Percentiles rank a stretch among this genome's conserved stretches.
Conservation (phyloP, 208 protist genomes). For the Leishmania aethiopica region DNA sequence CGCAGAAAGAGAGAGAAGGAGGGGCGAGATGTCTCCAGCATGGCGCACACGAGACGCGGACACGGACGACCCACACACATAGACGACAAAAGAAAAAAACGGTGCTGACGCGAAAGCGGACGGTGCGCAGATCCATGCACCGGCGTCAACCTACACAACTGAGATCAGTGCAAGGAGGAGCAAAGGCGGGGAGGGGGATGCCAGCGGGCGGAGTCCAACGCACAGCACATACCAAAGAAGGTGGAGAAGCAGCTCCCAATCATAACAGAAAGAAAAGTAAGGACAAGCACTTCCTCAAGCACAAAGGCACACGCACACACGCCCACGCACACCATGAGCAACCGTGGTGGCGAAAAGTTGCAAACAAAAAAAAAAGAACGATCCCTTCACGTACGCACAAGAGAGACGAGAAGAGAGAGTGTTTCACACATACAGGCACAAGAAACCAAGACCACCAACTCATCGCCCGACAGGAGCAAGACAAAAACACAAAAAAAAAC, state of each 20-base stretch:
- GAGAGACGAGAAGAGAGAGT: not conserved
- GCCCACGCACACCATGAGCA: not conserved
- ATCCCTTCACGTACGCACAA: not conserved
- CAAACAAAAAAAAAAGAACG: not conserved
- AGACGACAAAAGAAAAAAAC: not conserved
- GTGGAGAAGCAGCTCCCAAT: constrained; percentile 6
- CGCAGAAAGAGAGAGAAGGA: not conserved
- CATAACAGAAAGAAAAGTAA: constrained; percentile 15
- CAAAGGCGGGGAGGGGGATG: not conserved
- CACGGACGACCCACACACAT: not conserved
- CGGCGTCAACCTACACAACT: not conserved
- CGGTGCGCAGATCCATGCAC: not conserved
- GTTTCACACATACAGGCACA: not conserved
- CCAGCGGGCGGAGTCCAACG: not conserved
- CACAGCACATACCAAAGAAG: not conserved
- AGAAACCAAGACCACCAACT: not conserved
- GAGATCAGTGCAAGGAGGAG: not conserved
- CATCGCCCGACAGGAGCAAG: not conserved
- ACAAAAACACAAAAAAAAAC: not conserved
- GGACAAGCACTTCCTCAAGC: constrained; percentile 7
- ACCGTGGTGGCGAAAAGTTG: not conserved
- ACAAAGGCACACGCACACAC: not conserved
- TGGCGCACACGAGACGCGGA: not conserved
- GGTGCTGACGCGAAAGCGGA: not conserved
- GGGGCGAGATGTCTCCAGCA: not conserved